Conservation (phyloP, 345 rosid genomes). For the Citrus cavaleriei region DNA sequence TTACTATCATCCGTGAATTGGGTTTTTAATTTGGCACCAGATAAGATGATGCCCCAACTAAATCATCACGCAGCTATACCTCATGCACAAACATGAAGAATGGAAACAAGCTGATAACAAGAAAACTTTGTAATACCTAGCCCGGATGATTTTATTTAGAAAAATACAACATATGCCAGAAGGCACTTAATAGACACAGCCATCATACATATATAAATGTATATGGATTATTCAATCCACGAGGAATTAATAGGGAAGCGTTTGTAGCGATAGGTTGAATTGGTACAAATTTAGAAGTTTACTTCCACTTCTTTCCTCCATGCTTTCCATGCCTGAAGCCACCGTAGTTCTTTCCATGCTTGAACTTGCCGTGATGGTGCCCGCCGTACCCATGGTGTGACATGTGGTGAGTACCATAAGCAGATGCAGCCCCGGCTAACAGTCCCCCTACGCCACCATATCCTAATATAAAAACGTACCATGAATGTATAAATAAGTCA, state of each 20-base stretch:
- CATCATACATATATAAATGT: background rate
- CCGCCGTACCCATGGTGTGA: conserved; percentile 28
- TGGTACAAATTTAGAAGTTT: conserved; percentile 15
- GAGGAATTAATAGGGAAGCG: too few species aligned
- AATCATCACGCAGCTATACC: too few species aligned
- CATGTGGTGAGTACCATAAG: conserved; percentile 50
- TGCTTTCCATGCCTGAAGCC: conserved; percentile 40
- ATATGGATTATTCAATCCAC: too few species aligned
- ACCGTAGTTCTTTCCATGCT: conserved; percentile 29
- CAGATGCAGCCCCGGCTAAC: conserved; percentile 75
- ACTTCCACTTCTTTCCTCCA: conserved; percentile 93
- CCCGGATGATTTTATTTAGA: background rate
- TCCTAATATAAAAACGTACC: conserved; percentile 23
- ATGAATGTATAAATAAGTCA: background rate
- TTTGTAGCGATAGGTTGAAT: background rate
- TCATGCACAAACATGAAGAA: too few species aligned
- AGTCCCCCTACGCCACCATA: conserved; percentile 57
- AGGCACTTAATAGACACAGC: background rate
- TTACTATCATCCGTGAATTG: background rate
- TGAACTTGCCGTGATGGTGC: conserved; percentile 53
- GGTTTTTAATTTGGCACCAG: background rate
- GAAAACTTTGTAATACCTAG: background rate
- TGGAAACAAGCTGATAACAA: background rate
- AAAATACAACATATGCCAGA: background rate
- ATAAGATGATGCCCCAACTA: too few species aligned